Base-by-base conservation (phyloP, 163 green algal species). In the Scenedesmus sp. region DNA sequence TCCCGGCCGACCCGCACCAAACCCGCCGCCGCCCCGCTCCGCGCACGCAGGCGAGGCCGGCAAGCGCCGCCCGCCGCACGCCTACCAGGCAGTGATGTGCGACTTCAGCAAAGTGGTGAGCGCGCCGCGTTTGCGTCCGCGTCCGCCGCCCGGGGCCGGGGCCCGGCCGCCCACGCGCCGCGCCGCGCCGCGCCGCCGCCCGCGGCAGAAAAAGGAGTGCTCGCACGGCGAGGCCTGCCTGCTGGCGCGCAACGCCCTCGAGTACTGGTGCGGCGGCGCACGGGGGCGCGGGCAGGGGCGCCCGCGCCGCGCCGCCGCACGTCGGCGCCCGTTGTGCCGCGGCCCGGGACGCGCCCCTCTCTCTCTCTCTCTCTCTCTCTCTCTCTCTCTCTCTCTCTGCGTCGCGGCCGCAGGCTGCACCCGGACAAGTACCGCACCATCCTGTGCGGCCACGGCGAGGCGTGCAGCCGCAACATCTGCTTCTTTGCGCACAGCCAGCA, bases 401-500 rank as follows among this genome's bases (percentile, higher is more conserved):
- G n/a, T n/a, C n/a, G n/a, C n/a, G n/a, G n/a, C n/a, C n/a, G n/a
- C n/a, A n/a, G n/a, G 67, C 51, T 77, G 51, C 69, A 77, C 28
- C 69, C 69, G 5, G 69, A 77, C 54, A 77, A 77, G 69, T 63
- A 75, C 47, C 66, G 47, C 10, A 75, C 66, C 6, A 63, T 69
- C 13, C 28, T 94, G 60, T 96, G 92, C 84, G 93, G 90, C 17
- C 87, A 94, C 71, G 91, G 89, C 26, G 74, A 64, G 18, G 82
- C 80, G 47, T 96, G 92, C 84, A 82, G 72, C 42, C 85, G 92
- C 34, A 81, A 85, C 67, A 90, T 95, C 51, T 96, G 92, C 85
- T 96, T 96, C 82, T 96, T 96, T 64, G 92, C 92, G 29, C 91
- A 96, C 75, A 83, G 56, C 26, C 78, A 88, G 20, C 75, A 84